Evolutionary conservation across 192 early-diverging fungal genomes (phyloP).

Genomic region (Coemansia reversa): DNA sequence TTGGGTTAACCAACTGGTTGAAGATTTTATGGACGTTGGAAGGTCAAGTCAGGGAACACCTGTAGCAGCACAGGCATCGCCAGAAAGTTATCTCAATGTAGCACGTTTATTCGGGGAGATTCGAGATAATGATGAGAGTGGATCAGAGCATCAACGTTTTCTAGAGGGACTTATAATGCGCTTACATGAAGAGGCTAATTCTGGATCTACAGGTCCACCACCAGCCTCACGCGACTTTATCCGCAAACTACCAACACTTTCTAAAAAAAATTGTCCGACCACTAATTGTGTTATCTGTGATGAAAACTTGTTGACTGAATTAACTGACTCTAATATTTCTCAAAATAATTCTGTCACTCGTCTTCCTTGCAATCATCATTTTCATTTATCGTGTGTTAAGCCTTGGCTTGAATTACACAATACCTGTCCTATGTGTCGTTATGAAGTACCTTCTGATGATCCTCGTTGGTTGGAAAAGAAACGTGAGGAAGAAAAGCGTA

Average conservation of each 20-base stretch:
- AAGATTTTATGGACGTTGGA: conserved; percentile 42
- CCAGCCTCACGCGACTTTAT: conserved; percentile 52
- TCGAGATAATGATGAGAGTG: conserved; percentile 18
- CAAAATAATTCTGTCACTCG: conserved; percentile 18
- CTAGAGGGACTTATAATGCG: conserved; percentile 46
- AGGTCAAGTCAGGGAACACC: conserved; percentile 40
- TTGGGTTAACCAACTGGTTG: conserved; percentile 42
- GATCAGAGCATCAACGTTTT: conserved; percentile 41
- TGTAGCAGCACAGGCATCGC: conserved; percentile 31
- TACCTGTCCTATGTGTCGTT: conserved; percentile 53
- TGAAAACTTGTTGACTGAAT: conserved; percentile 10
- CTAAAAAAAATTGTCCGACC: conserved; percentile 8
- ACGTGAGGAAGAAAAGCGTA: conserved; percentile 34
- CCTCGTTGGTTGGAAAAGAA: conserved; percentile 48
- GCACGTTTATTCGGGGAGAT: conserved; percentile 46
- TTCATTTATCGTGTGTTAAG: conserved; percentile 37
- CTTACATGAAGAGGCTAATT: conserved; percentile 42
- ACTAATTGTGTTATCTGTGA: conserved; percentile 39
- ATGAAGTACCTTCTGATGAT: conserved; percentile 49
- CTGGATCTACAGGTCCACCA: conserved; percentile 37
- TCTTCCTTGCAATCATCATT: conserved; percentile 45
- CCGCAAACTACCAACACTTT: conserved; percentile 22
- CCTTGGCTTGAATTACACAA: conserved; percentile 56
- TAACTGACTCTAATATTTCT: neutral
- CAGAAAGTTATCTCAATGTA: conserved; percentile 40